Evolutionary conservation across 1,139 yeast species (phyloP).

Genomic region (Diutina catenulata): DNA sequence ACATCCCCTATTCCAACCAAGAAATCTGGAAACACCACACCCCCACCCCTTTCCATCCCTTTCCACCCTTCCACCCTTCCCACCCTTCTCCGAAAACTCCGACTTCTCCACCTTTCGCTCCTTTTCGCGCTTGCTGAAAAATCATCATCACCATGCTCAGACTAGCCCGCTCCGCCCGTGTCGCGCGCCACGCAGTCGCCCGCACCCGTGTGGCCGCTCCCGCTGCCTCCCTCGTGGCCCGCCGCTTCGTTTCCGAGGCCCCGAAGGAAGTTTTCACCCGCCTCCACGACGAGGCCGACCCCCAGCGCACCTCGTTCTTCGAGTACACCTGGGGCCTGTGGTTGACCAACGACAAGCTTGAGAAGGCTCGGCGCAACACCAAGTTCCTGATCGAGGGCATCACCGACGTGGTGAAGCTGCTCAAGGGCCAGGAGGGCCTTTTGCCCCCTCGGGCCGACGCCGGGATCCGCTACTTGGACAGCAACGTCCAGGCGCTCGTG

Average conservation of each 20-base stretch:
- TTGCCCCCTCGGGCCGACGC: neutral
- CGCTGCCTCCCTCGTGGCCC: neutral
- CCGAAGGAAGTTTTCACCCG: conserved; percentile 37
- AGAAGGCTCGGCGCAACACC: conserved; percentile 70
- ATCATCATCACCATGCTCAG: too few relatives aligned
- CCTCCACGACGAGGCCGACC: conserved; percentile 50
- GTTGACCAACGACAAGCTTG: conserved; percentile 66
- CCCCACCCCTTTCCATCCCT: too few relatives aligned
- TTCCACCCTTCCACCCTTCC: too few relatives aligned
- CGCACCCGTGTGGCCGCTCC: neutral
- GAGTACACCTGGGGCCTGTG: conserved; percentile 93
- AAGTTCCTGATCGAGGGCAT: conserved; percentile 74
- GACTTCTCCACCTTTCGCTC: too few relatives aligned
- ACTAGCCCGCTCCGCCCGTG: too few relatives aligned
- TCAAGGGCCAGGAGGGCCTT: conserved; percentile 13
- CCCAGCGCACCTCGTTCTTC: conserved; percentile 65
- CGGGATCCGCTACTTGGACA: conserved; percentile 16
- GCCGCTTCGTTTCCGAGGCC: conserved; percentile 8
- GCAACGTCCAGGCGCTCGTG: conserved; percentile 25
- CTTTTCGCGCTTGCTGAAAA: too few relatives aligned
- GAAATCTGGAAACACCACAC: too few relatives aligned
- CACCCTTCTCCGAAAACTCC: too few relatives aligned
- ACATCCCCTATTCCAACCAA: too few relatives aligned
- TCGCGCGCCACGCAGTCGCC: neutral
- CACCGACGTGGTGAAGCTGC: conserved; percentile 33